A percentile compares a stretch with the other conserved stretches of the same genome.
phyloP scores from a whole-genome alignment of 352 stramenopile genomes.

The Pythium diclinum region DNA sequence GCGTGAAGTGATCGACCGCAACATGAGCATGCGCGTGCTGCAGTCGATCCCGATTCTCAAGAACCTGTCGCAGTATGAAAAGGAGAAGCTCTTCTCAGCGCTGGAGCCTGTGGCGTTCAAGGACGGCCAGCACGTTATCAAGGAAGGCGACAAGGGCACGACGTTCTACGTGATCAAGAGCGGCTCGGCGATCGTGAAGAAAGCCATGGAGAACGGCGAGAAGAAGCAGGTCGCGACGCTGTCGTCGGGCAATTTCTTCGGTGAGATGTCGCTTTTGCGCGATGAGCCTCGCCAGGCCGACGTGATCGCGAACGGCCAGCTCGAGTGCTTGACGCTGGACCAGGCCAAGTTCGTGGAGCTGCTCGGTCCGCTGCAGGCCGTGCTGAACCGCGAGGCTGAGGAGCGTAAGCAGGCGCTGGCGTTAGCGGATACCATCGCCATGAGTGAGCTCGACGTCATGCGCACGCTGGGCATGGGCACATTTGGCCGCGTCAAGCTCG shows the following conservation, averaged over 20 bases:
- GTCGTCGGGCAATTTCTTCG: slow-evolving; percentile 59
- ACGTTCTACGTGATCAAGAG: slow-evolving; percentile 85
- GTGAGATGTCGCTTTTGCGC: slow-evolving; percentile 68
- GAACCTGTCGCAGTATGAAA: slow-evolving; percentile 52
- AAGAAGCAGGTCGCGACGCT: slow-evolving; percentile 57
- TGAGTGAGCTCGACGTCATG: slow-evolving; percentile 86
- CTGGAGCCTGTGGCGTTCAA: slow-evolving; percentile 49
- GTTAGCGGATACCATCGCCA: slow-evolving; percentile 17
- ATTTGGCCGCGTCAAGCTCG: slow-evolving; percentile 95
- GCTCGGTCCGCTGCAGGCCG: slow-evolving; percentile 66
- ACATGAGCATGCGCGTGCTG: slow-evolving; percentile 82
- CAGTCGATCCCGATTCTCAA: slow-evolving; percentile 74
- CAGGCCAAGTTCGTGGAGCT: slow-evolving; percentile 84
- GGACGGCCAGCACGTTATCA: slow-evolving; percentile 68
- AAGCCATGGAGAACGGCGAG: slow-evolving; percentile 34
- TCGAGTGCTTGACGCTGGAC: slow-evolving; percentile 90
- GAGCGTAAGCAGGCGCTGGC: slow-evolving; percentile 42
- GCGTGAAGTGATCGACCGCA: slow-evolving; percentile 76
- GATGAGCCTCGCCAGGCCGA: slow-evolving; percentile 57
- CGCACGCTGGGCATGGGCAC: slow-evolving; percentile 94
- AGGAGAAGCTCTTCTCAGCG: slow-evolving; percentile 59
- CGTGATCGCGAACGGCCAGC: slow-evolving; percentile 59
- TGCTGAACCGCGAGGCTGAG: slow-evolving; percentile 31
- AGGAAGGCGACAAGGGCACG: slow-evolving; percentile 62
- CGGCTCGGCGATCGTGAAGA: slow-evolving; percentile 53